Evolutionary conservation across 805 yeast genomes (phyloP).

Genomic region (Wickerhamiella allomyrinae): DNA sequence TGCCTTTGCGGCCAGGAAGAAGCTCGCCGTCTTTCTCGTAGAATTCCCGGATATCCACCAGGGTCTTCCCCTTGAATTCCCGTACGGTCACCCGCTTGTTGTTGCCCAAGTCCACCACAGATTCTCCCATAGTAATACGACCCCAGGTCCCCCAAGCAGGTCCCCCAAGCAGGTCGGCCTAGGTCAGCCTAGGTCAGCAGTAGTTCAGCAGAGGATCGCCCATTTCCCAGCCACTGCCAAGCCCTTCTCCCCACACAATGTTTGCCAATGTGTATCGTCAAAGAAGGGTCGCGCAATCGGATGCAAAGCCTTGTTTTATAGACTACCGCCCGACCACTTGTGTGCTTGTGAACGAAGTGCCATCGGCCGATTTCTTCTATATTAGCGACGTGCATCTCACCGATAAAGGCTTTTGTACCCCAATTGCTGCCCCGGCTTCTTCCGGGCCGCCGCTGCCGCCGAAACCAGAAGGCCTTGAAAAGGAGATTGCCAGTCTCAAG

Average conservation of each 20-base stretch:
- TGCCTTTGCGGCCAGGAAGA: conserved; percentile 66
- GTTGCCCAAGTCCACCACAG: conserved; percentile 31
- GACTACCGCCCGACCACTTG: conserved; percentile 40
- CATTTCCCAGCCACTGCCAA: too few relatives aligned
- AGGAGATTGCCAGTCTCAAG: conserved; percentile 24
- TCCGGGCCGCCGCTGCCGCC: conserved; percentile 3
- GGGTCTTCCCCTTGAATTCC: conserved; percentile 46
- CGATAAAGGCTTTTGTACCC: conserved; percentile 30
- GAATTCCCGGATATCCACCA: conserved; percentile 77
- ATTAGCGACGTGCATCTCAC: conserved; percentile 35
- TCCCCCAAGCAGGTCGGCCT: too few relatives aligned
- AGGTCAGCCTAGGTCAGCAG: too few relatives aligned
- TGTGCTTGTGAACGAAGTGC: conserved; percentile 35
- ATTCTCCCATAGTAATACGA: neutral
- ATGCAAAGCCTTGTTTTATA: conserved; percentile 34
- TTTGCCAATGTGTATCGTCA: conserved; percentile 31
- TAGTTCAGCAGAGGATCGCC: too few relatives aligned
- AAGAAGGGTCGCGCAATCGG: conserved; percentile 33
- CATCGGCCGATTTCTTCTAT: conserved; percentile 37
- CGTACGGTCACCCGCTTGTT: conserved; percentile 63
- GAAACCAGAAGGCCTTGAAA: conserved; percentile 12
- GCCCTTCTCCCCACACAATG: too few relatives aligned
- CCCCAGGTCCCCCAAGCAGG: too few relatives aligned
- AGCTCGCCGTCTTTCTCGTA: conserved; percentile 47
- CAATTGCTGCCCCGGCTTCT: neutral